phyloP scores from a whole-genome alignment of 331 rosid species.

The Pyrus hybrid region DNA sequence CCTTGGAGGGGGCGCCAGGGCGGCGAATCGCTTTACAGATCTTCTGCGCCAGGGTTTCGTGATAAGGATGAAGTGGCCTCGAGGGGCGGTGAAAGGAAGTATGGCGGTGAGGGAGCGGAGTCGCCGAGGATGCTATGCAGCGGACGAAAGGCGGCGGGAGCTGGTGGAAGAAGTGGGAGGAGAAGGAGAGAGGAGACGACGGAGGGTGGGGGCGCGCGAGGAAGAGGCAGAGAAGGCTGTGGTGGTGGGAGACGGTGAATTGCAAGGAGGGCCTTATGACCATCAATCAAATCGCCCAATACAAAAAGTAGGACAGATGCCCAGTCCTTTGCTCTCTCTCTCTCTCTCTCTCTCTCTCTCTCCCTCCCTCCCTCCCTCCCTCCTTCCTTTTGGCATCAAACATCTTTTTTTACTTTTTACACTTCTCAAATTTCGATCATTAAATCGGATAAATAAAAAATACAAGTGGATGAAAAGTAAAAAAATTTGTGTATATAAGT shows the following conservation, averaged over 20 bases:
- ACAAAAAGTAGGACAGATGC: neutral
- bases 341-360: neutral
- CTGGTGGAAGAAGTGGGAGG: neutral
- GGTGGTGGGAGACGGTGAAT: conserved; percentile 43
- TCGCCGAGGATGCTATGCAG: conserved; percentile 26
- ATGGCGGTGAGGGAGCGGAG: conserved; percentile 23
- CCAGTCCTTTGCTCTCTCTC: neutral
- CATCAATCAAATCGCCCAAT: conserved; percentile 44
- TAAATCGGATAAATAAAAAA: too few relatives aligned
- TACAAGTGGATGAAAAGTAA: fast-evolving
- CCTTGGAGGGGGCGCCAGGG: conserved; percentile 79
- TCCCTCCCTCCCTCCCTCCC: neutral
- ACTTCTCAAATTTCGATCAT: fast-evolving
- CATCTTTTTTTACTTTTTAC: too few relatives aligned
- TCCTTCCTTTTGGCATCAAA: neutral
- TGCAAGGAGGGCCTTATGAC: conserved; percentile 63
- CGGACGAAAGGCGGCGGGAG: conserved; percentile 29
- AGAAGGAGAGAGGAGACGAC: neutral
- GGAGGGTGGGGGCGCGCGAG: neutral
- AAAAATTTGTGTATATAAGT: too few relatives aligned
- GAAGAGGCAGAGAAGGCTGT: conserved; percentile 6
- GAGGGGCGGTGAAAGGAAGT: conserved; percentile 2
- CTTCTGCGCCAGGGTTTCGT: conserved; percentile 84
- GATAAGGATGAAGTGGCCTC: conserved; percentile 12
- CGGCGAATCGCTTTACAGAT: conserved; percentile 79